These are phyloP conservation scores for Camelina sativa DNA, from an alignment of 345 rosid genomes.

Conservation along the genomic window DNA sequence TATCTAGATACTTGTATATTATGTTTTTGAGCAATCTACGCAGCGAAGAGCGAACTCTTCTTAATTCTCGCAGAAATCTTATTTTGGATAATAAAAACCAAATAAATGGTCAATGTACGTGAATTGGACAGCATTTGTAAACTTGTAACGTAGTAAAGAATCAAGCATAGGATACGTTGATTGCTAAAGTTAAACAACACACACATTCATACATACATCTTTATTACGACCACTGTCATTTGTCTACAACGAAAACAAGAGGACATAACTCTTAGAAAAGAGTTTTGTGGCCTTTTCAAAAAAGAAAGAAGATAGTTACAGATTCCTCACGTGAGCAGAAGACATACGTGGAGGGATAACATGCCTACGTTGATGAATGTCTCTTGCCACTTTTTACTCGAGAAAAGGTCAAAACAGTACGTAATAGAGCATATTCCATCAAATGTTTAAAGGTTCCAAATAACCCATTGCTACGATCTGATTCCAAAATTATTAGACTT, in stretches of 20 bases:
- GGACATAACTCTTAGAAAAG: constrained; percentile 4
- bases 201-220: not conserved
- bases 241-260: constrained; percentile 2
- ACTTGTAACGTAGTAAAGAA: constrained; percentile 1
- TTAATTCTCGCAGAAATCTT: not conserved
- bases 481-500: not conserved
- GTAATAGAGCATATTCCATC: constrained; percentile 27
- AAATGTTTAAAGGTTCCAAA: not conserved
- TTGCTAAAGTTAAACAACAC: not conserved
- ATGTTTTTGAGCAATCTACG: not conserved
- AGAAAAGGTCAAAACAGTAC: not conserved
- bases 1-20: not conserved
- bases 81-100: not conserved
- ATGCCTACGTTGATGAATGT: constrained; percentile 23
- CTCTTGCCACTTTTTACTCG: not conserved
- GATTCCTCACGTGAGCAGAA: constrained; percentile 27
- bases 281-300: no score
- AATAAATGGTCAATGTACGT: not conserved
- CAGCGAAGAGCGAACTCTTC: not conserved
- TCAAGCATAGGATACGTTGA: not conserved
- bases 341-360: constrained; percentile 15
- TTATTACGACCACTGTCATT: not conserved
- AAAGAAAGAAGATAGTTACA: no score
- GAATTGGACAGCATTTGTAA: not conserved
- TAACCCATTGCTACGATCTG: not conserved